Evolutionary conservation across 257 asterid species (phyloP).

Genomic region (Asclepias syriaca): DNA sequence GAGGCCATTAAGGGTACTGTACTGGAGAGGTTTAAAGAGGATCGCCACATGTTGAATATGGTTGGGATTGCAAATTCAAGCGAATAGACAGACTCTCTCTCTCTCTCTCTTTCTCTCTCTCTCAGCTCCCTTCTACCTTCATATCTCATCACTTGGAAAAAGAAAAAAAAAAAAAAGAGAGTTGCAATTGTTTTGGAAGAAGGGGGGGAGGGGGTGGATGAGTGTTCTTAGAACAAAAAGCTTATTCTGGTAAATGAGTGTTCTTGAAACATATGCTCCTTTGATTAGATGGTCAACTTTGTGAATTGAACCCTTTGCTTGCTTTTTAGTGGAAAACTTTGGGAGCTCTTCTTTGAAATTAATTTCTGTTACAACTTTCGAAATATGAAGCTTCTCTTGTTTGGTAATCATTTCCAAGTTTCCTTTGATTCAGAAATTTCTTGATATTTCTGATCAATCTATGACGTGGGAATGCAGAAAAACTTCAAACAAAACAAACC

Average conservation of each 20-base stretch:
- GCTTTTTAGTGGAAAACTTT: background rate
- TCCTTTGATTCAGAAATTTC: no score
- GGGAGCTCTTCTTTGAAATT: background rate
- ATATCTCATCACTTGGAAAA: background rate
- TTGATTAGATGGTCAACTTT: background rate
- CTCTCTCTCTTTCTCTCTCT: background rate
- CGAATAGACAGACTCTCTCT: slow-evolving; percentile 34
- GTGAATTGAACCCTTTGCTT: background rate
- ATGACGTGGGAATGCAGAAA: no score
- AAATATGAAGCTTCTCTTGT: no score
- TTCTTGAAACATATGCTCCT: background rate
- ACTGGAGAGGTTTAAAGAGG: slow-evolving; percentile 85
- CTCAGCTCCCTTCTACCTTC: background rate
- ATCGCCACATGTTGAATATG: slow-evolving; percentile 83
- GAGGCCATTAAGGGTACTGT: slow-evolving; percentile 54
- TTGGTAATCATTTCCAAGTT: no score
- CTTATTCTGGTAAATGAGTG: background rate
- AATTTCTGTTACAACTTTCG: background rate
- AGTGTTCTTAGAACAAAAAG: background rate
- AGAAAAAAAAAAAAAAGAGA: no score
- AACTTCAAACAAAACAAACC: no score
- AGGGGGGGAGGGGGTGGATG: background rate
- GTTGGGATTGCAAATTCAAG: slow-evolving; percentile 90
- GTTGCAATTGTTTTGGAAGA: no score
- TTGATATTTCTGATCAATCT: no score